Evolutionary conservation across 1,284 basidiomycete genomes (phyloP), one percentile per base, ranked within the genome.

Genomic region (Tylopilus sp.): DNA sequence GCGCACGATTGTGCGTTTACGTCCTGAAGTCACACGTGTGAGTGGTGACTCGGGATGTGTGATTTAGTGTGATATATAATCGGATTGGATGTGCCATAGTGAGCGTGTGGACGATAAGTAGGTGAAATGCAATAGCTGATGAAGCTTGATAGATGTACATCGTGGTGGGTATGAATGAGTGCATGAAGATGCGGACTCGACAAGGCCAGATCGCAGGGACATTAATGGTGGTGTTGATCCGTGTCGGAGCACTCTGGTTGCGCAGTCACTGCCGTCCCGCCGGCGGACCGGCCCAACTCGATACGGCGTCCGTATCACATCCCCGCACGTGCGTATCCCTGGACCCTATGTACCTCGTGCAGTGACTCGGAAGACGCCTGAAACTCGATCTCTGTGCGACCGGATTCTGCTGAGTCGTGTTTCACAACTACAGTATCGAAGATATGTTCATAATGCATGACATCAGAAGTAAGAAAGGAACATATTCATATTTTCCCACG

Each of bases 41-140:
- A 31, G 40, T 12, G 33, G 41, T 46, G 44, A 35, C 41, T 36
- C 21, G 13, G 21, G 41, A 28, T 13, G 39, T 50, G 34, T 35
- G 41, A 12, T 64, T 49, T 30, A 11, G 41, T 58, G 49, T 18
- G 40, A 45, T 63, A 63, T 63, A 49, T 61, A 59, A 61, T 46
- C 8, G 4, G 47, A 39, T 39, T 29, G 43, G 6, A 25, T 53
- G 44, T 53, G 23, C 23, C n/a, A 46, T 47, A 31, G 10, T 34
- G 21, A 34, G 15, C 34, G 34, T 44, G 49, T 36, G 54, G 41
- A 54, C 45, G 38, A 48, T 42, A 8, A 44, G 36, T 41, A 34
- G 18, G 42, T 48, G 44, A 42, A 47, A 46, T 39, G 31, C 26
- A 41, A 28, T 29, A 29, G n/a, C 43, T 25, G 28, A 29, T 12